Evolutionary conservation across 495 filamentous ascomycete species (phyloP), one percentile per base, ranked within the genome.

Genomic region (Aspergillus homomorphus): DNA sequence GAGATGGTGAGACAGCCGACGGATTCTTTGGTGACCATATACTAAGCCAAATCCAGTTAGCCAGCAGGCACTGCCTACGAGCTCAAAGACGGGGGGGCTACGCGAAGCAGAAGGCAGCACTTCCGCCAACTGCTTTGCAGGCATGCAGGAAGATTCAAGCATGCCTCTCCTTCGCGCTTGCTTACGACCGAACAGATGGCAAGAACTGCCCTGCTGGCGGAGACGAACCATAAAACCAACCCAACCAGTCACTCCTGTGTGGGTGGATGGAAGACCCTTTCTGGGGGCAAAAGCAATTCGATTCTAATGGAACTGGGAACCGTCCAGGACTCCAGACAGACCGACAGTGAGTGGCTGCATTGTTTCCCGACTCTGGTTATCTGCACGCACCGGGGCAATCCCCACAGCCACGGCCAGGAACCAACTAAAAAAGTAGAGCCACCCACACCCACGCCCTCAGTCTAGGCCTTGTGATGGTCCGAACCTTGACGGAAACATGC

Each of bases 371-470:
- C 53, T 22, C 24, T 18, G 28, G 1, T 15, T 59, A 61, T 54
- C 44, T 23, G 48, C 67, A 72, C 69, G 67, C 70, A 72, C 70
- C 55, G 19, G 38, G 21, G 20, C 45, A 28, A 45, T 49, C 59
- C 45, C 56, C 68, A 73, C 60, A 19, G 20, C 45, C 65, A 61
- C 38, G 33, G 33, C 55, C 63, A 72, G 66, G 66, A 58, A 68
- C 68, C 30, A 41, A 18, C 21, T 28, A 45, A 57, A 61, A 38
- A 38, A 38, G 33, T 38, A 7, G 33, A 38, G 26, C 26, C 26
- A 28, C 26, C 66, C 62, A 61, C 56, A 58, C 30, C 33, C 53
- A 66, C 65, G 64, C 65, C 62, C 57, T 61, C 61, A 62, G 65
- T 66, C 67, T 67, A 62, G 67, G 52, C 67, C 62, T 62, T 51